A percentile compares a stretch with the other conserved stretches of the same genome.
Conservation (phyloP, 441 rosid species). For the Bruguiera hainesii region DNA sequence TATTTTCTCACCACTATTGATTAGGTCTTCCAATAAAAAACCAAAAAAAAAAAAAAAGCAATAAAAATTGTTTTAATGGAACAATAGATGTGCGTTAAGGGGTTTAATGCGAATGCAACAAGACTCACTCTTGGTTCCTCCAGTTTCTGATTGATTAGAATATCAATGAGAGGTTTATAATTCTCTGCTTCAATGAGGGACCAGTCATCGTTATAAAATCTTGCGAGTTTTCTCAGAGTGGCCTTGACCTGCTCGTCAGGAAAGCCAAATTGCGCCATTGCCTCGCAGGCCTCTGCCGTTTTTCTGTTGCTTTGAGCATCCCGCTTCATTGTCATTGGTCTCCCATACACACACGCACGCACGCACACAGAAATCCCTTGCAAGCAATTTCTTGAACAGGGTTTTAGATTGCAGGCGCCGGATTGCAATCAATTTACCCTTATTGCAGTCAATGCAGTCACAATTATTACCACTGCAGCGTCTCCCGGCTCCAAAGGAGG, state of each 20-base stretch:
- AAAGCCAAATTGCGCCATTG: slow-evolving; percentile 4
- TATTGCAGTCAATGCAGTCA: too few species aligned
- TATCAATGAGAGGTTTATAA: background rate
- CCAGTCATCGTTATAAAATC: slow-evolving; percentile 8
- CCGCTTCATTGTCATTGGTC: too few species aligned
- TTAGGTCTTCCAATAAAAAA: too few species aligned
- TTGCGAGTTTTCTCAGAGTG: background rate
- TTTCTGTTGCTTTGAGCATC: background rate
- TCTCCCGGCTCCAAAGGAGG: background rate
- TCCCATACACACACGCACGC: too few species aligned
- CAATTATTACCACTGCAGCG: too few species aligned
- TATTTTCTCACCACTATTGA: too few species aligned
- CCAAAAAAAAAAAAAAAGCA: background rate
- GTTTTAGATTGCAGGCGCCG: too few species aligned
- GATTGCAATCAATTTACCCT: too few species aligned
- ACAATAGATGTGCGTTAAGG: background rate
- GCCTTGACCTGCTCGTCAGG: background rate
- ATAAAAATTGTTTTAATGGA: background rate
- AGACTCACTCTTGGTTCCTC: slow-evolving; percentile 2
- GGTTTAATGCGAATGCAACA: background rate
- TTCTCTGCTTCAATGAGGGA: slow-evolving; percentile 8
- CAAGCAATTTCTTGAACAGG: too few species aligned
- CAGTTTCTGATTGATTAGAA: background rate
- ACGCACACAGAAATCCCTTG: too few species aligned
- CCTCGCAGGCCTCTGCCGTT: background rate